Base-by-base conservation (phyloP, 2,329 filamentous ascomycete genomes). In the Stagonosporopsis tanaceti region DNA sequence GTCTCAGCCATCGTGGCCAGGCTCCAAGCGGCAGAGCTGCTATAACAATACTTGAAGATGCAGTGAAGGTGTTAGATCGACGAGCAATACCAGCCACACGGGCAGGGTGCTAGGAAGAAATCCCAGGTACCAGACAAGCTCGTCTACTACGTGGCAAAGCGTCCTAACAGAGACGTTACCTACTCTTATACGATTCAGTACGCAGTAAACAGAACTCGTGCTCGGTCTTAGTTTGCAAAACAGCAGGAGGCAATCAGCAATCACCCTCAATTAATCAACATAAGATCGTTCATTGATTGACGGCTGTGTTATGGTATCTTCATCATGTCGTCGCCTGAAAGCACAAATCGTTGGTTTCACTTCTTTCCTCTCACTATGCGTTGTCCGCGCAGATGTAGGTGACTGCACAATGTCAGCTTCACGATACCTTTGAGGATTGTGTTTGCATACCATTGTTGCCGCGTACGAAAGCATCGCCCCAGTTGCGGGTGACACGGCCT, bases 381-480 rank as follows among this genome's bases (percentile, higher is more conserved):
- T 69, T 67, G 60, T 73, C 70, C 12, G 70, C 69, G 55, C 67
- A 69, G 22, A 73, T 73, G 48, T 73, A 73, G 55, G 70, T 71
- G 42, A 73, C 70, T 73, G 28, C 32, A 32, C 22, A 24, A 44
- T 25, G 45, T 70, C 24, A 71, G 64, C 27, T 57, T 9, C 5
- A 12, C 44, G 15, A 12, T 14, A 20, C 44, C 17, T 12, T 14
- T 34, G 28, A 24, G 15, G 6, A 9, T 4, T 14, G n/a, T 30
- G 17, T n/a, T 24, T 34, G 34, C 56, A 30, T 66, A 96, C 94
- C 94, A 73, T 98, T 98, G 80, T 98, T 98, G 67, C 94, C 94
- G 77, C 94, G 86, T 56, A 98, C 91, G 76, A 98, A 98, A 5
- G 94, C 92, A 82, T 98, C 94, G 7, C 94, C 94, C 75, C 97